phyloP scores from a whole-genome alignment of 2,329 filamentous ascomycete genomes.

The Aspergillus unguis region DNA sequence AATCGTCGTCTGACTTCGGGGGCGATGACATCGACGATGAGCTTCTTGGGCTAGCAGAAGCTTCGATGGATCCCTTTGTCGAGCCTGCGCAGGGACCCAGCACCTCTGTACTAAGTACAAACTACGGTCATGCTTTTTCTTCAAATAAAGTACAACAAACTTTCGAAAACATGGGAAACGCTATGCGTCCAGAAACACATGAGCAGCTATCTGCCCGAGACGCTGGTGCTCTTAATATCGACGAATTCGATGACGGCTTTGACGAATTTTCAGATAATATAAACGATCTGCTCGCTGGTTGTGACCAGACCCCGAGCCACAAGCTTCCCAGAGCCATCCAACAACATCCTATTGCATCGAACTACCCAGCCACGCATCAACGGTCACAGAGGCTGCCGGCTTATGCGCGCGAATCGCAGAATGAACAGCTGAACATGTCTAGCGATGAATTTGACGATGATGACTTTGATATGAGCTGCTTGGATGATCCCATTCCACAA shows the following conservation, averaged over 20 bases:
- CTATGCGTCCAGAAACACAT: not conserved
- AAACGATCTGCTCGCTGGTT: conserved; percentile 56
- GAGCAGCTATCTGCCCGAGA: not conserved
- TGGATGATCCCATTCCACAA: conserved; percentile 57
- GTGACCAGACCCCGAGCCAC: conserved; percentile 42
- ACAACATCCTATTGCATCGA: conserved; percentile 19
- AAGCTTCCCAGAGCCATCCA: conserved; percentile 13
- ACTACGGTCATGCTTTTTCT: not conserved
- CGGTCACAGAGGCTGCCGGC: not conserved
- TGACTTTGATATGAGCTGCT: conserved; percentile 59
- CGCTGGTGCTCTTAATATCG: conserved; percentile 30
- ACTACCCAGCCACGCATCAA: conserved; percentile 7
- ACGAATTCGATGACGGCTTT: conserved; percentile 68
- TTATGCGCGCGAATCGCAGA: not conserved
- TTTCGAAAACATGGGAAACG: not conserved
- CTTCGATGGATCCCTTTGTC: conserved; percentile 31
- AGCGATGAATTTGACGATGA: conserved; percentile 72
- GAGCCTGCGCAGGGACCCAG: conserved; percentile 8
- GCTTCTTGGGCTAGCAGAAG: conserved; percentile 40
- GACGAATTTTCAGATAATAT: conserved; percentile 59
- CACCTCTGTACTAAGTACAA: not conserved
- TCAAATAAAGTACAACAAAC: not conserved
- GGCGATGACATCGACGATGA: conserved; percentile 48
- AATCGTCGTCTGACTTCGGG: conserved; percentile 45
- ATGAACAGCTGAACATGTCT: conserved; percentile 40